phyloP scores from a whole-genome alignment of 805 yeast species.

The Pichia californica region DNA sequence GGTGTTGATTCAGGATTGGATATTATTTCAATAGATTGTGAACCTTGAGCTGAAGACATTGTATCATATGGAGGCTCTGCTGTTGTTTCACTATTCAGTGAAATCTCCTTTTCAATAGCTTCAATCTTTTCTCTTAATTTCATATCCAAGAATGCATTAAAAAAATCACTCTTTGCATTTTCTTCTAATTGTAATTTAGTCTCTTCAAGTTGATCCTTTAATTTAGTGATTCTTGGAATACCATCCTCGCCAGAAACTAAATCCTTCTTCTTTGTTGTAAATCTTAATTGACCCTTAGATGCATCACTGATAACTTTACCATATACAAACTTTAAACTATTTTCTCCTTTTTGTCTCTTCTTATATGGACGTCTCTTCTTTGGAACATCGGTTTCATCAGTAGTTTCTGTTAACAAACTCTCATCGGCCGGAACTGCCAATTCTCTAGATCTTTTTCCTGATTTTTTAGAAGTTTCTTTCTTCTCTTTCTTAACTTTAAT shows the following conservation, averaged over 20 bases:
- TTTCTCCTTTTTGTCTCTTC: slow-evolving; percentile 1
- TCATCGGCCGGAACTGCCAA: too few relatives aligned
- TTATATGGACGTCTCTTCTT: slow-evolving; percentile 6
- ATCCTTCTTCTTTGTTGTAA: slow-evolving; percentile 2
- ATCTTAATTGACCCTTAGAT: background rate
- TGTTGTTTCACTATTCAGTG: background rate
- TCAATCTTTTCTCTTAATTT: slow-evolving; percentile 10
- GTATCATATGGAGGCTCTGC: background rate
- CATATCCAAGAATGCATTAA: slow-evolving; percentile 11
- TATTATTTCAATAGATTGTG: too few relatives aligned
- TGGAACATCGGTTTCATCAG: background rate
- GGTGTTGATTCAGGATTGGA: too few relatives aligned
- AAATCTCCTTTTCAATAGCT: slow-evolving; percentile 2
- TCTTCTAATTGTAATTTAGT: slow-evolving; percentile 2
- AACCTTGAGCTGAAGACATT: too few relatives aligned
- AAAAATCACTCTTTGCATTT: slow-evolving; percentile 6
- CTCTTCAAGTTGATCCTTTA: background rate
- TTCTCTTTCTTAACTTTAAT: background rate
- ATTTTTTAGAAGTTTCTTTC: background rate
- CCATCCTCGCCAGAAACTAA: background rate
- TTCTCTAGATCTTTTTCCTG: background rate
- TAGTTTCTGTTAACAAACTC: background rate
- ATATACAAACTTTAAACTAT: slow-evolving; percentile 7
- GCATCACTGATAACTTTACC: slow-evolving; percentile 2
- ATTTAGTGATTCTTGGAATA: background rate